These are phyloP conservation scores for Ustilago loliicola DNA, from an alignment of 1,284 basidiomycete genomes.

Conservation along the genomic window DNA sequence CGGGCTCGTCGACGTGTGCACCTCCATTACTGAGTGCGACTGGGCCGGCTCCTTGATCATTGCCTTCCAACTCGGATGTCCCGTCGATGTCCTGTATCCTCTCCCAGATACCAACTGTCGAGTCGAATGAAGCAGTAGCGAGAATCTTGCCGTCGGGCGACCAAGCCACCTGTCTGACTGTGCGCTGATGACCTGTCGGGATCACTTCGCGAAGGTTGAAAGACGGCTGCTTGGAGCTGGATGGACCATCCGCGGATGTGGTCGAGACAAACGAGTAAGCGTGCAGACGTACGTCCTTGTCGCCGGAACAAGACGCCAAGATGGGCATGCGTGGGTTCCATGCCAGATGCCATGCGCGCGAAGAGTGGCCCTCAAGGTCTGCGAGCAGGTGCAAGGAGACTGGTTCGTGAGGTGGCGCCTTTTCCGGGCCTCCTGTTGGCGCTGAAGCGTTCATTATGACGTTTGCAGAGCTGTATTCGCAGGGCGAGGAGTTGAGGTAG, in stretches of 20 bases:
- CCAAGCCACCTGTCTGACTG: conserved; percentile 91
- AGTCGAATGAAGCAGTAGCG: conserved; percentile 96
- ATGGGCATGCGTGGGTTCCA: conserved; percentile 90
- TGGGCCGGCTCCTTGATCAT: conserved; percentile 16
- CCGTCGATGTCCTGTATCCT: conserved; percentile 66
- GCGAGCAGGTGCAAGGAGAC: conserved; percentile 42
- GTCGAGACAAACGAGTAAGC: conserved; percentile 74
- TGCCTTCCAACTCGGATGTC: conserved; percentile 15
- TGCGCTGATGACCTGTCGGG: conserved; percentile 86
- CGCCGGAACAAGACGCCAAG: conserved; percentile 92
- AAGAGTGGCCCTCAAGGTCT: conserved; percentile 50
- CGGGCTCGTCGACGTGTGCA: conserved; percentile 48
- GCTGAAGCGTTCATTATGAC: conserved; percentile 12
- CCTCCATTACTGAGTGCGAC: conserved; percentile 71
- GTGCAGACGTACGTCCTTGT: conserved; percentile 90
- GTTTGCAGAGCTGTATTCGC: not conserved
- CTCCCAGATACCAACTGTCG: conserved; percentile 93
- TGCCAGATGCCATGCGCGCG: conserved; percentile 81
- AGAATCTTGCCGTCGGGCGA: conserved; percentile 86
- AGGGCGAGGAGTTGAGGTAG: not conserved
- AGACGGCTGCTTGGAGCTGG: conserved; percentile 51
- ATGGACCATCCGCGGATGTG: conserved; percentile 38
- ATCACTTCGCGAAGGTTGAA: conserved; percentile 68
- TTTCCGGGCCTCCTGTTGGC: conserved; percentile 10
- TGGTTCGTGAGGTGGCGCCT: conserved; percentile 4